phyloP scores from a whole-genome alignment of 1,139 yeast genomes.

The Geotrichum histeridarum region DNA sequence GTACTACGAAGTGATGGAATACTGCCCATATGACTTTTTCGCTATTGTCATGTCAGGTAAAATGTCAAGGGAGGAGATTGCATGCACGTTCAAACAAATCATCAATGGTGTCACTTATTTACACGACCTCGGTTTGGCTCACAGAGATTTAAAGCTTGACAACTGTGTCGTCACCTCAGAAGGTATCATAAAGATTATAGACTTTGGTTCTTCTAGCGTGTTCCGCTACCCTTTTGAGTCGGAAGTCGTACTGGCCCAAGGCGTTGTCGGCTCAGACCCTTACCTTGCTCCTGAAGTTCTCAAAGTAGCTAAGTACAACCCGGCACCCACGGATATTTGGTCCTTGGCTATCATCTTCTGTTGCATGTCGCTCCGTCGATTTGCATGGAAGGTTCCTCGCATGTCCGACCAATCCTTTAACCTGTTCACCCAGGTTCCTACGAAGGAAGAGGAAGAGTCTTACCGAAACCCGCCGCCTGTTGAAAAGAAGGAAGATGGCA shows the following conservation, averaged over 20 bases:
- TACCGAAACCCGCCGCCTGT: slow-evolving; percentile 14
- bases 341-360: slow-evolving; percentile 91
- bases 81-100: slow-evolving; percentile 86
- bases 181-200: slow-evolving; percentile 87
- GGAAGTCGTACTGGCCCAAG: slow-evolving; percentile 74
- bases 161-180: slow-evolving; percentile 84
- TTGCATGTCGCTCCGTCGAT: slow-evolving; percentile 88
- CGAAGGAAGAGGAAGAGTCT: slow-evolving; percentile 18
- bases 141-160: slow-evolving; percentile 89
- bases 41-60: slow-evolving; percentile 96
- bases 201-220: slow-evolving; percentile 93
- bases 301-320: slow-evolving; percentile 67
- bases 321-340: slow-evolving; percentile 93
- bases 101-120: slow-evolving; percentile 77
- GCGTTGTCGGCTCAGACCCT: slow-evolving; percentile 97
- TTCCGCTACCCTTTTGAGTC: slow-evolving; percentile 87
- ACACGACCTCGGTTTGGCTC: slow-evolving; percentile 86
- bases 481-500: slow-evolving; percentile 17
- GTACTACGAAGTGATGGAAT: slow-evolving; percentile 95
- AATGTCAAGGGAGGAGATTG: slow-evolving; percentile 81
- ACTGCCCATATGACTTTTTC: slow-evolving; percentile 92
- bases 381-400: slow-evolving; percentile 96
- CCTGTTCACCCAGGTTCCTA: slow-evolving; percentile 49
- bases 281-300: slow-evolving; percentile 95
- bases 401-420: slow-evolving; percentile 81